phyloP scores from a whole-genome alignment of 495 filamentous ascomycete species.

The Penicillium ochrochloron region DNA sequence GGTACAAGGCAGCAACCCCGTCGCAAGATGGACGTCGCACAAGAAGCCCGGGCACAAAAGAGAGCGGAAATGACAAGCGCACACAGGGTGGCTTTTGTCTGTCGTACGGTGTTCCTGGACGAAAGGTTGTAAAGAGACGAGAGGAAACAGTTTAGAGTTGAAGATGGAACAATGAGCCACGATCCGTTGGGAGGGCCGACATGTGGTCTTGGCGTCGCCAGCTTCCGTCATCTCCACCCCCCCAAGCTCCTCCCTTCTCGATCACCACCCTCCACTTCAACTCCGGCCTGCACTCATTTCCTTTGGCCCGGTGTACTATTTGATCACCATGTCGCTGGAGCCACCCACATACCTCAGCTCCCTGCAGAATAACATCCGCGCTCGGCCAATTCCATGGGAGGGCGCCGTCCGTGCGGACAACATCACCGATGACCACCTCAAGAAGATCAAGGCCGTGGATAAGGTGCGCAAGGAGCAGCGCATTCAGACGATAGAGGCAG shows the following conservation, averaged over 20 bases:
- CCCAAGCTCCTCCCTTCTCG: constrained; percentile 28
- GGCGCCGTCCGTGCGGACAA: constrained; percentile 91
- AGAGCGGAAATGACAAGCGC: constrained; percentile 1
- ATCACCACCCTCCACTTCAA: constrained; percentile 17
- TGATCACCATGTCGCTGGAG: constrained; percentile 76
- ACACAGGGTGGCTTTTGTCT: neutral
- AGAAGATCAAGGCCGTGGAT: constrained; percentile 96
- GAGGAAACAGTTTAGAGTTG: constrained; percentile 9
- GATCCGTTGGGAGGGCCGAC: constrained; percentile 28
- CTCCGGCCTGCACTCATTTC: constrained; percentile 13
- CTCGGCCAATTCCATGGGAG: constrained; percentile 95
- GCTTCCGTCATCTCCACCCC: constrained; percentile 38
- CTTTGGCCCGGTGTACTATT: constrained; percentile 15
- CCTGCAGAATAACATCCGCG: constrained; percentile 92
- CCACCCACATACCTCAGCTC: constrained; percentile 88
- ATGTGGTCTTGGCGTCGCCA: constrained; percentile 33
- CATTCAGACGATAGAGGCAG: constrained; percentile 75
- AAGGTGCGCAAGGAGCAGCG: constrained; percentile 92
- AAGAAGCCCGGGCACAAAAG: neutral
- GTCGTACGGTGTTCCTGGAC: constrained; percentile 1
- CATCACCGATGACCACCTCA: constrained; percentile 91
- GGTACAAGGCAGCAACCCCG: constrained; percentile 26
- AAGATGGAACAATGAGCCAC: constrained; percentile 24
- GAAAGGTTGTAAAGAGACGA: constrained; percentile 1
- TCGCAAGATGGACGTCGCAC: constrained; percentile 19